phyloP scores from a whole-genome alignment of 2,329 filamentous ascomycete genomes.

The Fragosphaeria purpurea region DNA sequence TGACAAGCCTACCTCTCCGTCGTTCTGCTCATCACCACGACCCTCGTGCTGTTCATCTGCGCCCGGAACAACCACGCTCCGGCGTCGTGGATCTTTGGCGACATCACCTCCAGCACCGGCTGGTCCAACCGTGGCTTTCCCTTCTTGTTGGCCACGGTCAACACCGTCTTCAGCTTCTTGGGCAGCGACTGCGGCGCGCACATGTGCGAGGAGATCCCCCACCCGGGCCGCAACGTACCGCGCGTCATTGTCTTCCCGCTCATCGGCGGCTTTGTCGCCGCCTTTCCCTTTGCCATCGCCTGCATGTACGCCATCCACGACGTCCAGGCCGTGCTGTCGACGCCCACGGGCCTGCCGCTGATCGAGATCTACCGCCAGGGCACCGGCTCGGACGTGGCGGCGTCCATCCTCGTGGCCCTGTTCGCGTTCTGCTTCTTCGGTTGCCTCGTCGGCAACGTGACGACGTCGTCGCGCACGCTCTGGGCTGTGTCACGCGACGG shows the following conservation, averaged over 20 bases:
- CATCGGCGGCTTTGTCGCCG: slow-evolving; percentile 4
- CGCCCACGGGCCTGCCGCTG: slow-evolving; percentile 9
- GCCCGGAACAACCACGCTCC: slow-evolving; percentile 3
- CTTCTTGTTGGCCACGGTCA: slow-evolving; percentile 6
- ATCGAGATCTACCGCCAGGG: slow-evolving; percentile 11
- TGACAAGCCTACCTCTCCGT: slow-evolving; percentile 18
- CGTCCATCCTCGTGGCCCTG: slow-evolving; percentile 6
- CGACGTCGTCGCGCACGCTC: slow-evolving; percentile 7
- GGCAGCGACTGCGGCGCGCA: slow-evolving; percentile 9
- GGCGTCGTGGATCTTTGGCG: slow-evolving; percentile 5
- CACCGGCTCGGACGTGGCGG: slow-evolving; percentile 1
- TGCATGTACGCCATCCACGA: slow-evolving; percentile 10
- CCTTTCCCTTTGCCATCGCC: slow-evolving; percentile 8
- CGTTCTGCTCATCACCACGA: slow-evolving; percentile 51
- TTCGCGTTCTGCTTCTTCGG: slow-evolving; percentile 12
- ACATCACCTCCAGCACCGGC: slow-evolving; percentile 5
- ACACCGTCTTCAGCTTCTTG: slow-evolving; percentile 8
- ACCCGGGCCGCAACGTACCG: slow-evolving; percentile 9
- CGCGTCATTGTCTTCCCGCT: slow-evolving; percentile 5
- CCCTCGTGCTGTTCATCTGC: slow-evolving; percentile 34
- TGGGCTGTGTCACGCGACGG: slow-evolving; percentile 16
- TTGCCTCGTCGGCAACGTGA: slow-evolving; percentile 7
- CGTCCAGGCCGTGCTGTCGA: slow-evolving; percentile 2
- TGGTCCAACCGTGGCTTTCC: slow-evolving; percentile 7
- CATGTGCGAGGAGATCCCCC: slow-evolving; percentile 10